A percentile compares a stretch with the other conserved stretches of the same genome.
Evolutionary conservation across 495 filamentous ascomycete genomes (phyloP).

Genomic region (Sabuloglossum arenarium): DNA sequence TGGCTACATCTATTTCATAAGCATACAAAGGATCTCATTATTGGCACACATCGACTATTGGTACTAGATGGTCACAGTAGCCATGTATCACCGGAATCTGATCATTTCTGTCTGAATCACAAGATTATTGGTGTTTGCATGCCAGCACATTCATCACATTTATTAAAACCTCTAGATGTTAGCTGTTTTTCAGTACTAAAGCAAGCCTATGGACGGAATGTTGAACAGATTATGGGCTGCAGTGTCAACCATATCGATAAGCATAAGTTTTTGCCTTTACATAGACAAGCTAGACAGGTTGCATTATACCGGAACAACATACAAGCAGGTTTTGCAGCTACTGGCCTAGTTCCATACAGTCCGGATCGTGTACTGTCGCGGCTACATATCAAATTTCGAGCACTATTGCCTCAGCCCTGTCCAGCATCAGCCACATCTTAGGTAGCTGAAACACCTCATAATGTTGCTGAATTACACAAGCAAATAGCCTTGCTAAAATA

Average conservation of each 20-base stretch:
- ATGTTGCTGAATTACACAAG: neutral
- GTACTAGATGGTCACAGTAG: conserved; percentile 9
- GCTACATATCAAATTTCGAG: too few relatives aligned
- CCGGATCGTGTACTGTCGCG: too few relatives aligned
- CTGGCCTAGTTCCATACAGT: too few relatives aligned
- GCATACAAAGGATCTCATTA: neutral
- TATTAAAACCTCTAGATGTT: conserved; percentile 12
- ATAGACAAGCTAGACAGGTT: neutral
- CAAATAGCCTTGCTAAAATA: neutral
- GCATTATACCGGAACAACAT: neutral
- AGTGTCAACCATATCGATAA: neutral
- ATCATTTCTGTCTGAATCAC: conserved; percentile 1
- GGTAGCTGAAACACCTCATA: too few relatives aligned
- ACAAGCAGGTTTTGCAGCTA: neutral
- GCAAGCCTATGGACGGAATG: conserved; percentile 5
- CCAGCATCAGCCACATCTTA: too few relatives aligned
- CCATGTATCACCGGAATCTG: conserved; percentile 4
- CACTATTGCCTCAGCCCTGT: too few relatives aligned
- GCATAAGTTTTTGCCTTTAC: neutral
- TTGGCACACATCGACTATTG: neutral
- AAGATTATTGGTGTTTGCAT: conserved; percentile 10
- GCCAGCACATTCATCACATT: conserved; percentile 11
- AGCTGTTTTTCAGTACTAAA: conserved; percentile 9
- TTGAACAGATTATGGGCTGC: neutral
- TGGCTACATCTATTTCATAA: neutral